Percentiles rank a stretch among this genome's conserved stretches.
phyloP scores from a whole-genome alignment of 2,329 filamentous ascomycete species.

The Fusarium sacchari region DNA sequence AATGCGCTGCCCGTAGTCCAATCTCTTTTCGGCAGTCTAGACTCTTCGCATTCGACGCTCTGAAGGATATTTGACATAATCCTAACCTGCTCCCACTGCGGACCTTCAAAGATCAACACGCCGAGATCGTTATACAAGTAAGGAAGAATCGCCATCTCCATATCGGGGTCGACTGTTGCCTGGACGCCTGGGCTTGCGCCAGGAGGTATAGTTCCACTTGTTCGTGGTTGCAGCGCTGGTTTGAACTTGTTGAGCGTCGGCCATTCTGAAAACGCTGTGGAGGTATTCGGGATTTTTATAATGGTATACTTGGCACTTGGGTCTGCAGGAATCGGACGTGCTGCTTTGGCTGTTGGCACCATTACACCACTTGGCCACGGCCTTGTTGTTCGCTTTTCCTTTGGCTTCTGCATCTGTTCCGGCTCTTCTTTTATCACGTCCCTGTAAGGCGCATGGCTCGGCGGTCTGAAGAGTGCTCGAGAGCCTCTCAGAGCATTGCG shows the following conservation, averaged over 20 bases:
- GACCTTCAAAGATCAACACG: constrained; percentile 46
- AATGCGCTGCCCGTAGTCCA: neutral
- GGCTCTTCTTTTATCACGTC: neutral
- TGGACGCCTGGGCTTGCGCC: neutral
- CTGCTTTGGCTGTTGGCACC: neutral
- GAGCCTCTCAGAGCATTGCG: neutral
- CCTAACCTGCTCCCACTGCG: constrained; percentile 29
- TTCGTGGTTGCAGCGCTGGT: constrained; percentile 31
- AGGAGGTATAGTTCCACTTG: neutral
- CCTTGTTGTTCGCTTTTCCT: neutral
- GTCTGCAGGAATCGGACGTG: neutral
- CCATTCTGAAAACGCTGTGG: constrained; percentile 20
- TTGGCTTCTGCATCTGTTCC: neutral
- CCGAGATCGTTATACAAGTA: constrained; percentile 48
- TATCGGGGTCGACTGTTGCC: neutral
- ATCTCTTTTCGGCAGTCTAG: neutral
- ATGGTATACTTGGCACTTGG: neutral
- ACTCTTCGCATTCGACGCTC: constrained; percentile 10
- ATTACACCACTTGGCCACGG: neutral
- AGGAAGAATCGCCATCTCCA: neutral
- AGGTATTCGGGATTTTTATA: constrained; percentile 3
- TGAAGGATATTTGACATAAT: constrained; percentile 40
- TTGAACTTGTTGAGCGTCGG: constrained; percentile 38
- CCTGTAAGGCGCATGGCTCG: neutral
- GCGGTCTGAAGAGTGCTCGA: neutral